Base-by-base conservation (phyloP, 805 yeast species). In the Candida khao-thaluensis region DNA sequence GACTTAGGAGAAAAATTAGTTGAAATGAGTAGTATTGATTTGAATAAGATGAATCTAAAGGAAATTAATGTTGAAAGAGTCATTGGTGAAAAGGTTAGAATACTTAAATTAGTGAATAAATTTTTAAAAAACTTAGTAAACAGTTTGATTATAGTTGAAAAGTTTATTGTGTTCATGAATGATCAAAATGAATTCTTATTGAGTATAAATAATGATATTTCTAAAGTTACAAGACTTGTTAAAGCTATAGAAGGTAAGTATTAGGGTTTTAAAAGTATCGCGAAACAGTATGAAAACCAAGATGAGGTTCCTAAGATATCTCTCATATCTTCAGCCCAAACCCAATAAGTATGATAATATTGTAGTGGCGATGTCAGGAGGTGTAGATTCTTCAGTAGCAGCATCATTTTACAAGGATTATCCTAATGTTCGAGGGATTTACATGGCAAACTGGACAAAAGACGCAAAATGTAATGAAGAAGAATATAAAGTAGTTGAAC, bases 281-380 rank as follows among this genome's bases (percentile, higher is more conserved):
- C 7, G 9, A 7, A 22, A 22, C 7, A 22, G 24, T 22, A n/a
- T n/a, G n/a, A n/a, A n/a, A n/a, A n/a, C n/a, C 5, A 8, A 14
- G 30, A 12, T 14, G 17, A 25, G 24, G 20, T 15, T 15, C 25
- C 8, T 25, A n/a, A 27, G 25, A 11, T 8, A 17, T 15, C 16
- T 23, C 22, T 16, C 22, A 11, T 39, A 42, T 21, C 17, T 28
- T 4, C 47, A 41, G 23, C 41, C 47, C 2, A 34, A 34, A 17
- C 51, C 51, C 6, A 14, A 50, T 0, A 47, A 47, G 7, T 57
- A 69, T 22, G 95, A 86, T 51, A 77, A 73, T 38, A 75, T 91
- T 16, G 64, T 85, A 15, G 78, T 93, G 4, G 96, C 98, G 6
- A 86, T 93, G 96, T 87, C 96, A 1, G 85, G 95, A 0, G 99